A percentile compares a stretch with the other conserved stretches of the same genome.
phyloP scores from a whole-genome alignment of 108 stramenopile species.

The Cyclotella kingstonii region DNA sequence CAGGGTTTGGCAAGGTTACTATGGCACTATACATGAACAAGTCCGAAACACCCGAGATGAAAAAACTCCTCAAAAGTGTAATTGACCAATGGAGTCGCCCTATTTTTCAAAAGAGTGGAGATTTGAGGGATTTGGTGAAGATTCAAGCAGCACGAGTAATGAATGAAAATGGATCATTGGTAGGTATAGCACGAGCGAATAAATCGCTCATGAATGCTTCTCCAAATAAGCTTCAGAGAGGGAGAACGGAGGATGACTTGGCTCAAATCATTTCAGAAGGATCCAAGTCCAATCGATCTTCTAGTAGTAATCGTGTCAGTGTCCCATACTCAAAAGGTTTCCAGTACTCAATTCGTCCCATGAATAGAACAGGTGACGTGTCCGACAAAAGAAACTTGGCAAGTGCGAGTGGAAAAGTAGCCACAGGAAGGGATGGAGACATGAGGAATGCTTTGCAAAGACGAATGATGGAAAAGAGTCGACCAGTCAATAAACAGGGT shows the following conservation, averaged over 20 bases:
- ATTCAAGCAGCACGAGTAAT: slow-evolving; percentile 58
- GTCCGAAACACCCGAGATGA: slow-evolving; percentile 81
- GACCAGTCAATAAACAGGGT: slow-evolving; percentile 64
- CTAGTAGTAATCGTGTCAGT: slow-evolving; percentile 77
- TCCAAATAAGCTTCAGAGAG: background rate
- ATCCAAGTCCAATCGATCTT: slow-evolving; percentile 17
- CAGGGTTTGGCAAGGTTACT: slow-evolving; percentile 80
- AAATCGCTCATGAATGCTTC: slow-evolving; percentile 12
- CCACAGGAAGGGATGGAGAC: slow-evolving; percentile 32
- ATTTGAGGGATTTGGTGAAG: slow-evolving; percentile 79
- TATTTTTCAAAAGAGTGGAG: slow-evolving; percentile 90
- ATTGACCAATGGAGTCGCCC: slow-evolving; percentile 92
- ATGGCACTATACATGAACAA: slow-evolving; percentile 86
- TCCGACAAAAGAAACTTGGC: slow-evolving; percentile 49
- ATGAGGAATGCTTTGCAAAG: slow-evolving; percentile 63
- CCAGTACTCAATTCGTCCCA: slow-evolving; percentile 74
- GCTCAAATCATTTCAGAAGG: slow-evolving; percentile 35
- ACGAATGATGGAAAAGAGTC: slow-evolving; percentile 74
- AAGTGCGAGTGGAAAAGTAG: slow-evolving; percentile 34
- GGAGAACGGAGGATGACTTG: slow-evolving; percentile 39
- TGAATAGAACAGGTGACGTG: slow-evolving; percentile 48
- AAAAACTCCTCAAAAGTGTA: slow-evolving; percentile 55
- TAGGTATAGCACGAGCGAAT: slow-evolving; percentile 41
- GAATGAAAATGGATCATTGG: slow-evolving; percentile 37
- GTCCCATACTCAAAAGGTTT: slow-evolving; percentile 86